phyloP scores from a whole-genome alignment of 768 basidiomycete genomes.

The Trametes meyenii region DNA sequence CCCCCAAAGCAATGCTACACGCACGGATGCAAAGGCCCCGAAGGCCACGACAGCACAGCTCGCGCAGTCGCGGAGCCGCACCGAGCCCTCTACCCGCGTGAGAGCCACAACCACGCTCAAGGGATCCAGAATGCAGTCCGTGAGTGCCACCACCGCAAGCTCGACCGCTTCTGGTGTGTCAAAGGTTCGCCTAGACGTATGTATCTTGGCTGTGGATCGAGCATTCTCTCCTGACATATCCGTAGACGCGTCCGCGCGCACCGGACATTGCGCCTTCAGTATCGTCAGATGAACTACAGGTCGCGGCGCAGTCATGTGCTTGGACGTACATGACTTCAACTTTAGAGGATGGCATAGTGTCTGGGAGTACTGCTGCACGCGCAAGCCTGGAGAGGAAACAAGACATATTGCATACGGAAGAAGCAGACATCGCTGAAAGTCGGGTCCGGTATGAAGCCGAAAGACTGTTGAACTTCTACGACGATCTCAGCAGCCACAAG shows the following conservation, averaged over 20 bases:
- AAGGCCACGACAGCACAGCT: slow-evolving; percentile 8
- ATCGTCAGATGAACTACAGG: slow-evolving; percentile 40
- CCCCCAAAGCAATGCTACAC: slow-evolving; percentile 3
- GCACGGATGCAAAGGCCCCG: background rate
- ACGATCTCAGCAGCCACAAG: slow-evolving; percentile 44
- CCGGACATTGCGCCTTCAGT: background rate
- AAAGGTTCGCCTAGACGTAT: slow-evolving; percentile 2
- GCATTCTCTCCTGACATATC: background rate
- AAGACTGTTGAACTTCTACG: slow-evolving; percentile 46
- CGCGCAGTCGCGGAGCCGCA: slow-evolving; percentile 9
- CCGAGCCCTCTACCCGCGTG: slow-evolving; percentile 17
- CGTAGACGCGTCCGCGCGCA: slow-evolving; percentile 8
- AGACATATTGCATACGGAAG: slow-evolving; percentile 41
- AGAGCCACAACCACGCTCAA: slow-evolving; percentile 21
- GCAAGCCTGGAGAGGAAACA: slow-evolving; percentile 41
- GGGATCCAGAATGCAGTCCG: slow-evolving; percentile 4
- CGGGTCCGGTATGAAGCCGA: slow-evolving; percentile 48
- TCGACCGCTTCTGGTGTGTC: background rate
- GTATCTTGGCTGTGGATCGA: background rate
- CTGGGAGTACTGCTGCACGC: slow-evolving; percentile 41
- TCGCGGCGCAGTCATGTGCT: slow-evolving; percentile 56
- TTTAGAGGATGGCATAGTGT: slow-evolving; percentile 51
- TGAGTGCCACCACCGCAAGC: slow-evolving; percentile 1
- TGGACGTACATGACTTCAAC: slow-evolving; percentile 65
- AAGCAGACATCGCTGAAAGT: slow-evolving; percentile 46